These are phyloP conservation scores for Lolium perenne DNA, from an alignment of 176 grass and related monocot species.

Conservation along the genomic window DNA sequence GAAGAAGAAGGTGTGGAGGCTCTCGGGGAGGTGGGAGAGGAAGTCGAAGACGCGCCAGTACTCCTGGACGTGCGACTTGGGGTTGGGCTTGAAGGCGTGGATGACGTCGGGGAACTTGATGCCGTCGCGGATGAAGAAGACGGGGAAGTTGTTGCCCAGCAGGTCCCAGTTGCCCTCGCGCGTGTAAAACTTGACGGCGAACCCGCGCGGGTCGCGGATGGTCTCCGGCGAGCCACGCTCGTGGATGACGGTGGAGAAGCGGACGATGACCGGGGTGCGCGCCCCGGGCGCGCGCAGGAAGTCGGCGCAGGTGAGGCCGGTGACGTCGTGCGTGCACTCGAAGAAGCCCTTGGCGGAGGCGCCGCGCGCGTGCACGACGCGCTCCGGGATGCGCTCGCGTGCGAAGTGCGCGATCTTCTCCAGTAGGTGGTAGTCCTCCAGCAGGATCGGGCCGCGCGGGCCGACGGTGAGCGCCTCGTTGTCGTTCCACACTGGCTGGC, in stretches of 20 bases:
- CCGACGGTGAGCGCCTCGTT: conserved; percentile 91
- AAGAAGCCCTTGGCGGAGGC: conserved; percentile 92
- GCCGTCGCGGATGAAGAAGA: conserved; percentile 95
- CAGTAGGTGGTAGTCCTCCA: conserved; percentile 88
- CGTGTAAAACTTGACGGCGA: conserved; percentile 97
- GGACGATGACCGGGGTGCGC: conserved; percentile 69
- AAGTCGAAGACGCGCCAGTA: conserved; percentile 93
- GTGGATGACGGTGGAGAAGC: conserved; percentile 96
- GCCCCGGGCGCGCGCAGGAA: conserved; percentile 73
- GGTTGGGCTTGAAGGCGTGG: conserved; percentile 96
- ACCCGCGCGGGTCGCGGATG: conserved; percentile 88
- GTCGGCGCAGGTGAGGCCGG: conserved; percentile 76
- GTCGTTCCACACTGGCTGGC: conserved; percentile 85
- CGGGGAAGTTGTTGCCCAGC: conserved; percentile 91
- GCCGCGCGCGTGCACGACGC: conserved; percentile 83
- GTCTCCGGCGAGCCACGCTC: conserved; percentile 88
- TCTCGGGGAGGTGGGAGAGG: conserved; percentile 77
- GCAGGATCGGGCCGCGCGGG: conserved; percentile 64
- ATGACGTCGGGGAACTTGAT: conserved; percentile 96
- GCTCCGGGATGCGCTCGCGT: conserved; percentile 88
- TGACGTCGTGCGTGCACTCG: conserved; percentile 62
- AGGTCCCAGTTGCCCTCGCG: conserved; percentile 94
- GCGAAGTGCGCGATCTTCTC: conserved; percentile 92
- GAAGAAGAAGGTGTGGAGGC: conserved; percentile 97
- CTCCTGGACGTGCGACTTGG: conserved; percentile 77